Evolutionary conservation across 306 rosid species (phyloP), one percentile per base, ranked within the genome.

Genomic region (Benincasa hispida): DNA sequence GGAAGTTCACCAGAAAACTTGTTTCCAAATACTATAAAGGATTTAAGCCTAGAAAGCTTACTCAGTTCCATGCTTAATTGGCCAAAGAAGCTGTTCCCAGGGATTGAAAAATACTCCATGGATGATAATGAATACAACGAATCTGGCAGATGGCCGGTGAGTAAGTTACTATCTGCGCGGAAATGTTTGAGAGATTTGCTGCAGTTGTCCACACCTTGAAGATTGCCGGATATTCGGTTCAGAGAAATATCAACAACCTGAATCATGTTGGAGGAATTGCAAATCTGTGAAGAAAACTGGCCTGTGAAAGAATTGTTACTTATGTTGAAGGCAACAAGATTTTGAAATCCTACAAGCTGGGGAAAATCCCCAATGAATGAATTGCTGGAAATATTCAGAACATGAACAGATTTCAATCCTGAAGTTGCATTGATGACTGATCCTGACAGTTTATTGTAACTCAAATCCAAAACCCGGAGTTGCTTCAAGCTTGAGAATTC

Each of bases 261-360:
- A 82, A 87, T 59, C 68, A 60, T 81, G 76, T 74, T 80, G 27
- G 96, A 85, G 61, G 83, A 77, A 76, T 79, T 82, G 87, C 93
- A 91, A 83, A 91, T 74, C 61, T 47, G 81, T 58, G 89, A 79
- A 62, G 69, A 78, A 78, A 91, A 84, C 79, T 48, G 51, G 41
- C 93, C 96, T 13, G 83, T 76, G 83, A 91, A 86, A 73, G 90
- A 88, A 80, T 91, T 91, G 87, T 87, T 84, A 82, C 96, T 91
- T 76, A 87, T 50, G 72, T 89, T 91, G 84, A 89, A 84, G 61
- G 83, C 91, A 81, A 82, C 79, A 76, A 91, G 86, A 74, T 84
- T 81, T 3, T 82, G 79, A 30, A 91, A 86, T 45, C 82, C 90
- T 32, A 68, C 76, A 21, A 82, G 76, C 69, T 84, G 83, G 30